Percentiles rank a stretch among this genome's conserved stretches.
phyloP scores from a whole-genome alignment of 2,329 filamentous ascomycete genomes.

The Hypoxylon sp. region DNA sequence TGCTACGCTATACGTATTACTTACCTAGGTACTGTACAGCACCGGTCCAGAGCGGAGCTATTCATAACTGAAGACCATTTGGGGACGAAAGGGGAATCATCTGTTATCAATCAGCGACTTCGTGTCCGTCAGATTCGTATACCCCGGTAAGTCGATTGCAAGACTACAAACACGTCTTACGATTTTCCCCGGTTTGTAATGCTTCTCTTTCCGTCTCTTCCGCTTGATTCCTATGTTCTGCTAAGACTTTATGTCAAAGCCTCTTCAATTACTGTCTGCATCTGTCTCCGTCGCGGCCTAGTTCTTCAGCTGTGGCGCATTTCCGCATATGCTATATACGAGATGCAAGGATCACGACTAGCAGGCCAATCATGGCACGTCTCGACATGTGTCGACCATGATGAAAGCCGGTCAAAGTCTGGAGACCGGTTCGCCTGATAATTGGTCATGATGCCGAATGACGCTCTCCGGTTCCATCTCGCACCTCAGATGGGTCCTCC shows the following conservation, averaged over 20 bases:
- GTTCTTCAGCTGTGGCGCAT: slow-evolving; percentile 56
- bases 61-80: slow-evolving; percentile 14
- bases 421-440: slow-evolving; percentile 39
- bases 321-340: slow-evolving; percentile 47
- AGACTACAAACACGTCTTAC: slow-evolving; percentile 17
- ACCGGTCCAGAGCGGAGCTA: slow-evolving; percentile 17
- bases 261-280: slow-evolving; percentile 35
- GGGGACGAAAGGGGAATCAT: slow-evolving; percentile 7
- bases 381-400: slow-evolving; percentile 42
- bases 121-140: slow-evolving; percentile 22
- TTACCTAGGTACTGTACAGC: slow-evolving; percentile 25
- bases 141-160: slow-evolving; percentile 15
- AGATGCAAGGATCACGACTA: slow-evolving; percentile 44
- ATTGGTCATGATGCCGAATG: slow-evolving; percentile 47
- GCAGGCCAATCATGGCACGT: slow-evolving; percentile 50
- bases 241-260: slow-evolving; percentile 33
- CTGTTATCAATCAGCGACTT: slow-evolving; percentile 12
- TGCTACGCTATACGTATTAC: slow-evolving; percentile 36
- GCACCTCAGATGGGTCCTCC: slow-evolving; percentile 41
- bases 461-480: slow-evolving; percentile 44
- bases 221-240: slow-evolving; percentile 21
- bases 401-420: slow-evolving; percentile 45
- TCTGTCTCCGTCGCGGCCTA: slow-evolving; percentile 33
- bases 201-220: slow-evolving; percentile 24
- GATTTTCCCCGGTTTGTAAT: slow-evolving; percentile 18